Evolutionary conservation across 148 eudicot species (phyloP), one percentile per base, ranked within the genome.

Genomic region (Fallopia convolvulus): DNA sequence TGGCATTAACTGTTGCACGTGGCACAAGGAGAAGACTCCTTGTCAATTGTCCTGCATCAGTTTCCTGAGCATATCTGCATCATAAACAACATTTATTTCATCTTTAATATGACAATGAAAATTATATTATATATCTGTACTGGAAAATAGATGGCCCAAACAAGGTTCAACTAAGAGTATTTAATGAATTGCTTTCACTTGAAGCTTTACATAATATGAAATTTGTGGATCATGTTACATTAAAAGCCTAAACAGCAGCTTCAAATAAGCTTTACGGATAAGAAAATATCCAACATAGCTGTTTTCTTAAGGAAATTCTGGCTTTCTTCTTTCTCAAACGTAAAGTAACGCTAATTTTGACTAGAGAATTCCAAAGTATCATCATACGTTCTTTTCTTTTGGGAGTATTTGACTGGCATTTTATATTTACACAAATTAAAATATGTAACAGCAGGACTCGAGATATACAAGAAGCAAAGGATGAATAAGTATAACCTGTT

Each of bases 41-140:
- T 36, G 94, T 89, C n/a, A 95, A 87, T 76, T 92, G 99, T 11
- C 97, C 94, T 6, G 99, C 99, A 84, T 95, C 97, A 58, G 99
- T 92, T 76, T 90, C 90, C 55, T 95, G 99, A 32, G 99, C 97
- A 17, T 80, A 84, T 83, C 99, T 94, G 88, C 77, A 78, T 26
- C 66, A 23, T 2, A 4, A 3, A 61, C 20, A 39, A 39, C 72
- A 36, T 68, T 68, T 14, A 10, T 36, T 15, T 17, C 70, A 61
- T 61, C 70, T 61, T 61, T 30, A 61, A 26, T 61, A 23, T 61
- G 70, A 61, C 21, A 2, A 2, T 23, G 70, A 61, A 21, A 0
- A 2, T 23, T 39, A 10, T 18, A 39, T 15, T 36, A 39, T 68
- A 20, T 15, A 30, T 61, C 15, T 36, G 20, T 30, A 11, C 70